Base-by-base conservation (phyloP, 257 asterid genomes). In the Rauvolfia tetraphylla region DNA sequence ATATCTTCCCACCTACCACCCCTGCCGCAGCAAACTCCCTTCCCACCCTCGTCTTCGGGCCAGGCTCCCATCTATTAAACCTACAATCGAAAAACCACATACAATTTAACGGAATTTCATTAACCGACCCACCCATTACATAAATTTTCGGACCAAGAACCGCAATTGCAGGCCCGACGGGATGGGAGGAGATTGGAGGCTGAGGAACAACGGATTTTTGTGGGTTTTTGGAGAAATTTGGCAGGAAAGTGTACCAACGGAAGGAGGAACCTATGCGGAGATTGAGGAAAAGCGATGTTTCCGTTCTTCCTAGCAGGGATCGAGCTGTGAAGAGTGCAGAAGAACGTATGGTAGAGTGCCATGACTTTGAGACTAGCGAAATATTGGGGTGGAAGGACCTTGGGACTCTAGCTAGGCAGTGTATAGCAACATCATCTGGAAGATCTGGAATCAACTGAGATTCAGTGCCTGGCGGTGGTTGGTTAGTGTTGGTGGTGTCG, bases 11-110 rank as follows among this genome's bases (percentile, higher is more conserved):
- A 9, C 74, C 75, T 68, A 84, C 84, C 27, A 76, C 93, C 75
- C 86, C 97, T 25, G 98, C 90, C 0, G 93, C 98, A 0, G 95
- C 85, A 25, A 95, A 95, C 78, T 95, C 98, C 39, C 98, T 81
- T 44, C 89, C 83, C 3, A 82, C 89, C 83, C 80, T 80, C 97
- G 92, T 92, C 73, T 68, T 89, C 7, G 90, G 90, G 53, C 97
- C 98, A 33, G 78, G 23, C 80, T 85, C 93, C 98, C 98, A 95
- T 75, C 79, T 79, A 22, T 82, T 90, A 46, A 88, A 83, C 86
- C 95, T 79, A 71, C 96, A 91, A 83, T 95, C 98, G 65, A 87
- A 92, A 44, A 92, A 76, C 95, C 96, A 92, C 8, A 90, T 46
- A 33, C 34, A 78, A 53, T 86, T 89, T 27, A 86, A 83, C 0